Evolutionary conservation across 768 basidiomycete genomes (phyloP), one percentile per base, ranked within the genome.

Genomic region (Boletus rex-veris): DNA sequence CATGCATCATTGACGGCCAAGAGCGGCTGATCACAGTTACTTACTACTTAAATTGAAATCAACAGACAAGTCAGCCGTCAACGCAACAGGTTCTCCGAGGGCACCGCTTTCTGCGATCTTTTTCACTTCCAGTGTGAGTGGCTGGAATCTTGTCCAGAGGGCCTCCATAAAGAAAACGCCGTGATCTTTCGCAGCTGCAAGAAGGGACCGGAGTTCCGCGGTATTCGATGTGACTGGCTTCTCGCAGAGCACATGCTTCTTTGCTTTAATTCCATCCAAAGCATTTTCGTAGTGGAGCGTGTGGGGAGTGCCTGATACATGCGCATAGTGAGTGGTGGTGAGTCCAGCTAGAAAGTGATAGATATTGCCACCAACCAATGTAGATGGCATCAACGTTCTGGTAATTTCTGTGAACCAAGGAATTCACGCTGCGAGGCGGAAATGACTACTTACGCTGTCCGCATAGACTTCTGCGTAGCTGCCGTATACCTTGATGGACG

Each of bases 111-210:
- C 82, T 2, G 80, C 76, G 43, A 89, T 71, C 55, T 76, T 76
- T 70, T 86, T 85, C 49, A 91, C 73, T 55, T 87, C 88, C 16
- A 75, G 64, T 10, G 77, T 74, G 54, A 89, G 77, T 12, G 88
- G 88, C 53, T 88, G 85, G 75, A 90, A 91, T 35, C 88, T 78
- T 35, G 91, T 92, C 90, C 91, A 92, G 71, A 92, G 76, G 0
- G 88, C 91, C 71, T 95, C 93, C 92, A 95, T 94, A 62, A 95
- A 82, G 76, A 95, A 95, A 1, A 92, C 78, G 16, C 84, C 80
- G 61, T 86, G 75, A 65, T 90, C 81, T 68, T 87, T 88, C 3
- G 93, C 91, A 18, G 90, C 78, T 10, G 73, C 73, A 18, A 92
- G 73, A 21, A 96, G 78, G 43, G 84, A 80, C n/a, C 82, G 79